Base-by-base conservation (phyloP, 2,329 filamentous ascomycete species). In the Alternaria alternata region DNA sequence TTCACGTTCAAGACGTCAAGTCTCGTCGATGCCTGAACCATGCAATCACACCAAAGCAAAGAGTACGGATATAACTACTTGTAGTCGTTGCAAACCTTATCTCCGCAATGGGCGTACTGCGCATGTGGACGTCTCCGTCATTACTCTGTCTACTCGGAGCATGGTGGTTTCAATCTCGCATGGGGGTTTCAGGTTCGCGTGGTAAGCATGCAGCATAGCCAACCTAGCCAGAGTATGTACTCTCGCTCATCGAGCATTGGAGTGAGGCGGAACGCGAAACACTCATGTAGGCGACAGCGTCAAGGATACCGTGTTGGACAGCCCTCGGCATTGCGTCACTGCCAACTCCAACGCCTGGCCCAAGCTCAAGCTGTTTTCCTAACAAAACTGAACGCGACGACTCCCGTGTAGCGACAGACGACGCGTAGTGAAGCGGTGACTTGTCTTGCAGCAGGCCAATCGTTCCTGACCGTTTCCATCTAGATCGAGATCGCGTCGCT, bases 311-410 rank as follows among this genome's bases (percentile, higher is more conserved):
- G 36, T 58, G 42, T 47, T 54, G 41, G 48, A 58, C 32, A 32
- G 41, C 26, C 30, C 18, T 30, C 32, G 55, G 49, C 34, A 59
- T 59, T 54, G 56, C 56, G 56, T 59, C 56, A 59, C 56, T 22
- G 20, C 26, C 32, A 59, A 54, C 51, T 43, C 28, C 42, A 54
- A 46, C n/a, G 2, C 52, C 12, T 54, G 52, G 52, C 32, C 52
- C 42, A 47, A 47, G 52, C 52, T 47, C 42, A 47, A 54, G 52
- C 52, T 54, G 49, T 18, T 26, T 34, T 47, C 52, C 28, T n/a
- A n/a, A 46, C 52, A 26, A 28, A 20, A 20, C 20, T 54, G n/a
- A 36, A 47, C 42, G 42, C 22, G 41, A 54, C 30, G 28, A 54
- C 41, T 32, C 30, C 28, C 18, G 42, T 36, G 22, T 24, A 34